phyloP scores from a whole-genome alignment of 306 rosid species.

The Acacia crassicarpa region DNA sequence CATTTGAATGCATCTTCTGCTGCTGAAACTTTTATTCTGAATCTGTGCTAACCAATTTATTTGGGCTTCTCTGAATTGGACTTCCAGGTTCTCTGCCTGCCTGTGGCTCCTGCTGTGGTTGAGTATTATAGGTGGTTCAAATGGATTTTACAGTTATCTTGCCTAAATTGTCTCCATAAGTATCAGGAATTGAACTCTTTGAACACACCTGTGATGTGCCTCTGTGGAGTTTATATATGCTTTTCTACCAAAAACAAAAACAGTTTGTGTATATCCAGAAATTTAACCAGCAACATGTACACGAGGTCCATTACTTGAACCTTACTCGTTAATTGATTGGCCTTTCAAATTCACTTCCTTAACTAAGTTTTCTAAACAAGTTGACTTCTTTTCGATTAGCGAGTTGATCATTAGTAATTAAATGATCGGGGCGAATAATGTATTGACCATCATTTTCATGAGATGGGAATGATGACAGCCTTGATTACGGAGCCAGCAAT shows the following conservation, averaged over 20 bases:
- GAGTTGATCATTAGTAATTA: neutral
- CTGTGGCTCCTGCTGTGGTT: slow-evolving; percentile 98
- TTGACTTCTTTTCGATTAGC: neutral
- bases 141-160: neutral
- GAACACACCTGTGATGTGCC: neutral
- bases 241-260: neutral
- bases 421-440: neutral
- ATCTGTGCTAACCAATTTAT: slow-evolving; percentile 8
- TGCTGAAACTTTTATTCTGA: neutral
- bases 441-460: neutral
- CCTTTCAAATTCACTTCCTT: neutral
- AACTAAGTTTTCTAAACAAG: neutral
- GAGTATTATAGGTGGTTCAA: slow-evolving; percentile 13
- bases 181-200: neutral
- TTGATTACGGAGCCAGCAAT: neutral
- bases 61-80: slow-evolving; percentile 24
- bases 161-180: neutral
- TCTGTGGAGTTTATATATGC: neutral
- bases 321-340: neutral
- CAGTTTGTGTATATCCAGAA: neutral
- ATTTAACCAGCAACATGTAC: neutral
- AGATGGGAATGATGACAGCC: neutral
- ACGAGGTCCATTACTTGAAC: neutral
- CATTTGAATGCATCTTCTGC: neutral
- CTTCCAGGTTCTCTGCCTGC: slow-evolving; percentile 85